Evolutionary conservation across 2,329 filamentous ascomycete genomes (phyloP).

Genomic region (Ceratocystis variospora): DNA sequence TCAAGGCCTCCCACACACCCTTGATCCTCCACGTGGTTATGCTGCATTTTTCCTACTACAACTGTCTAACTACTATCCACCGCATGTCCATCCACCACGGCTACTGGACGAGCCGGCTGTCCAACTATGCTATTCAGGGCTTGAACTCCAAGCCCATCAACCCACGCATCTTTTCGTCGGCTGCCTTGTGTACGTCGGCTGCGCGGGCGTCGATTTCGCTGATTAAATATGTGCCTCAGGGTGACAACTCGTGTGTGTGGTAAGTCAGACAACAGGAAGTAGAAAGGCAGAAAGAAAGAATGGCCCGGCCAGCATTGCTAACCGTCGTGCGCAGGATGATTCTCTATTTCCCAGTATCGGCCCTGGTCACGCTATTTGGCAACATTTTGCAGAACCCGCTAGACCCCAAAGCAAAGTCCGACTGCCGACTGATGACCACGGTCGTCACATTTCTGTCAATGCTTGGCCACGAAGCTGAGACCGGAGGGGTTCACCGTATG

Average conservation of each 20-base stretch:
- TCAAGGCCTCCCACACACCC: conserved; percentile 81
- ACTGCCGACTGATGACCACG: conserved; percentile 79
- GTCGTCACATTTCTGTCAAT: conserved; percentile 87
- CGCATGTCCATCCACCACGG: conserved; percentile 97
- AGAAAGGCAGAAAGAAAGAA: not conserved
- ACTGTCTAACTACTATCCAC: conserved; percentile 93
- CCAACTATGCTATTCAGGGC: conserved; percentile 89
- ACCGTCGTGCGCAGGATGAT: conserved; percentile 50
- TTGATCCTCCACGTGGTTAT: conserved; percentile 91
- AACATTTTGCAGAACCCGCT: conserved; percentile 93
- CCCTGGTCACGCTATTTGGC: conserved; percentile 86
- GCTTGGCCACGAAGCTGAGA: conserved; percentile 77
- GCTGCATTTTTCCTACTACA: conserved; percentile 94
- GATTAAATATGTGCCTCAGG: conserved; percentile 90
- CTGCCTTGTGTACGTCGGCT: conserved; percentile 81
- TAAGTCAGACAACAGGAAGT: conserved; percentile 33
- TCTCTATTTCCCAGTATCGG: conserved; percentile 90
- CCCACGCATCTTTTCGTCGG: conserved; percentile 85
- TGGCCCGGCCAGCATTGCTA: not conserved
- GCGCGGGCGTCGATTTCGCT: conserved; percentile 85
- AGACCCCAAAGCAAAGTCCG: conserved; percentile 73
- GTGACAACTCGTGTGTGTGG: conserved; percentile 92
- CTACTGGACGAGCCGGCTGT: conserved; percentile 91
- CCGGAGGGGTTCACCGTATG: conserved; percentile 86
- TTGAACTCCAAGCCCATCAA: conserved; percentile 83